Percentiles rank a stretch among this genome's conserved stretches.
Evolutionary conservation across 768 basidiomycete genomes (phyloP).

Genomic region (Pulveroboletus sp.): DNA sequence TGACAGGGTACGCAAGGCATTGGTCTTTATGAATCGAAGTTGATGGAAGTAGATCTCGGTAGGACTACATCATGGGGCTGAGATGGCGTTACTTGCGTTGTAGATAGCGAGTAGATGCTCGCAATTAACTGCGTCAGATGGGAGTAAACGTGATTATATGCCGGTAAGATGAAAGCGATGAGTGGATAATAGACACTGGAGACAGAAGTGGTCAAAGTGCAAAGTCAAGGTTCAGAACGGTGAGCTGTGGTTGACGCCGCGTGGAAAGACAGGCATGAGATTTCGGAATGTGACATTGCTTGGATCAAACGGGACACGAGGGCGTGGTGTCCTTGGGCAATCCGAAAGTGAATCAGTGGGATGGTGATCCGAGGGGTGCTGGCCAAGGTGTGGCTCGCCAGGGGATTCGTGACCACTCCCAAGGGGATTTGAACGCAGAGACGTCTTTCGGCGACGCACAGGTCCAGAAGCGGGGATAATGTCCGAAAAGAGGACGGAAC

Average conservation of each 20-base stretch:
- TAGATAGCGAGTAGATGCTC: constrained; percentile 17
- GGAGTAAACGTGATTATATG: constrained; percentile 27
- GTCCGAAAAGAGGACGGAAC: constrained; percentile 18
- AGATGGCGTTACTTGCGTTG: constrained; percentile 23
- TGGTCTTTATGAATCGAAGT: constrained; percentile 11
- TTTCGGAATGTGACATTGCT: constrained; percentile 49
- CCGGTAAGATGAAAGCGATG: constrained; percentile 23
- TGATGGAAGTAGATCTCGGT: constrained; percentile 20
- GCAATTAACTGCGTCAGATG: constrained; percentile 30
- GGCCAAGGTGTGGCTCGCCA: constrained; percentile 13
- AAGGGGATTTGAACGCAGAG: constrained; percentile 47
- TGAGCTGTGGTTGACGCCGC: constrained; percentile 13
- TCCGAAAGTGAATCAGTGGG: constrained; percentile 13
- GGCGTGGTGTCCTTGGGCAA: constrained; percentile 32
- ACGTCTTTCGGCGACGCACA: constrained; percentile 54
- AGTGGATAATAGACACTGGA: neutral
- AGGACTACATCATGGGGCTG: constrained; percentile 26
- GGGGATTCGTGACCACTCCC: constrained; percentile 22
- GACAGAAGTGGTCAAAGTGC: too few relatives aligned
- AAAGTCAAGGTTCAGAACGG: constrained; percentile 8
- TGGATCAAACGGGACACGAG: constrained; percentile 39
- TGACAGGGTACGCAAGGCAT: constrained; percentile 18
- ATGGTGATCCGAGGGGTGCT: constrained; percentile 29
- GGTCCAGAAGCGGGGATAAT: constrained; percentile 41
- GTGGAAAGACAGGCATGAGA: constrained; percentile 57